Evolutionary conservation across 2,329 filamentous ascomycete species (phyloP).

Genomic region (Aplosporella prunicola): DNA sequence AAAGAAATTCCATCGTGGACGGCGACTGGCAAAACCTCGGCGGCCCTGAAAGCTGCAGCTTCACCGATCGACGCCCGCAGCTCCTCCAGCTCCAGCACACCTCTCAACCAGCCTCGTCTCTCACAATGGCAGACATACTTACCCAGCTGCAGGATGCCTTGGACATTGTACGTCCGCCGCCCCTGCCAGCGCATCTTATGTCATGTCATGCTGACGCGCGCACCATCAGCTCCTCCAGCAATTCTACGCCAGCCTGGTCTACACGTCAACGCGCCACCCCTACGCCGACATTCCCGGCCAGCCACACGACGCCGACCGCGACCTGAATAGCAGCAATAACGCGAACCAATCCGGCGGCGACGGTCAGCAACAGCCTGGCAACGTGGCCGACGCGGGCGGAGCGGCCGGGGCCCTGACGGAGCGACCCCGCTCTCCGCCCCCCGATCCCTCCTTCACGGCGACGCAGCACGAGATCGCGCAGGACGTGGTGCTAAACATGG

Average conservation of each 20-base stretch:
- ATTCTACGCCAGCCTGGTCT: conserved; percentile 38
- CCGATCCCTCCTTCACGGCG: conserved; percentile 6
- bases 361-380: too few species aligned
- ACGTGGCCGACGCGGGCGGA: conserved; percentile 7
- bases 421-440: conserved; percentile 5
- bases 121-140: conserved; percentile 60
- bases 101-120: background rate
- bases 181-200: background rate
- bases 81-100: conserved; percentile 1
- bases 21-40: background rate
- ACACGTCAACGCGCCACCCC: conserved; percentile 34
- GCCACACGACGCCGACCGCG: conserved; percentile 27
- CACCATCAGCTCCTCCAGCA: conserved; percentile 21
- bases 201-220: background rate
- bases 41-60: conserved; percentile 4
- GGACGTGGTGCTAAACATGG: conserved; percentile 69
- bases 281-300: conserved; percentile 35
- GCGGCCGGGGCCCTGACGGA: conserved; percentile 4
- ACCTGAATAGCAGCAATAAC: conserved; percentile 20
- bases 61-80: background rate
- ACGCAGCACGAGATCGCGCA: conserved; percentile 55
- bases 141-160: conserved; percentile 80
- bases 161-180: conserved; percentile 52
- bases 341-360: conserved; percentile 1
- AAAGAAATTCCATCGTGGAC: background rate